Evolutionary conservation across 805 yeast species (phyloP).

Genomic region (Candida sithepensis): DNA sequence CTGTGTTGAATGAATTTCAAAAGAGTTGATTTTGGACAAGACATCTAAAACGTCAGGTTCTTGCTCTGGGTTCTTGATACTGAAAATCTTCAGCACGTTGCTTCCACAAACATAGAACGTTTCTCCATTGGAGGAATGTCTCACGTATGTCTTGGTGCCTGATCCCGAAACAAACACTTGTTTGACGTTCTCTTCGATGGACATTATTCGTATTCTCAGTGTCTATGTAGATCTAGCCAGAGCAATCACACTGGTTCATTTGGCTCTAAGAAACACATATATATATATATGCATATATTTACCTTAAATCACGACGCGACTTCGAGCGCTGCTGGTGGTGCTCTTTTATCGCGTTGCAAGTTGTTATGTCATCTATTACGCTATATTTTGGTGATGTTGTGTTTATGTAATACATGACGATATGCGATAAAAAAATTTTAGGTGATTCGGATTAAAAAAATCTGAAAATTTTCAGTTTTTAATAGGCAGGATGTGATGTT

Average conservation of each 20-base stretch:
- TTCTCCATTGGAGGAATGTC: slow-evolving; percentile 23
- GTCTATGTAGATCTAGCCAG: too few relatives aligned
- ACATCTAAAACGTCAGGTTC: slow-evolving; percentile 62
- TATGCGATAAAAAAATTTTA: not conserved
- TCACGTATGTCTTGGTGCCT: slow-evolving; percentile 14
- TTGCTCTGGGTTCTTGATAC: slow-evolving; percentile 43
- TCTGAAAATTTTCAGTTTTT: slow-evolving; percentile 2
- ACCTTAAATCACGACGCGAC: too few relatives aligned
- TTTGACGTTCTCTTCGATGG: slow-evolving; percentile 25
- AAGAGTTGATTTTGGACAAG: slow-evolving; percentile 41
- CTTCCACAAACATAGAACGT: slow-evolving; percentile 51
- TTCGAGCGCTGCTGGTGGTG: too few relatives aligned
- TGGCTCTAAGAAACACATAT: too few relatives aligned
- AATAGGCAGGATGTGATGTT: not conserved
- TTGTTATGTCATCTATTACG: not conserved
- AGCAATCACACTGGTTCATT: too few relatives aligned
- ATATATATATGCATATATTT: too few relatives aligned
- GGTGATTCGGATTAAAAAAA: not conserved
- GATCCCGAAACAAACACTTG: slow-evolving; percentile 31
- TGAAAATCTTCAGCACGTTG: slow-evolving; percentile 52
- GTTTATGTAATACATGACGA: not conserved
- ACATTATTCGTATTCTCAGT: slow-evolving; percentile 14
- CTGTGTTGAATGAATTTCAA: slow-evolving; percentile 24
- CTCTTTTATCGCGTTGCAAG: too few relatives aligned
- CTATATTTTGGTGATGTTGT: not conserved